A percentile compares a stretch with the other conserved stretches of the same genome.
These are phyloP conservation scores for Strobilomyces dryophilus DNA, from an alignment of 768 basidiomycete genomes.

Conservation along the genomic window DNA sequence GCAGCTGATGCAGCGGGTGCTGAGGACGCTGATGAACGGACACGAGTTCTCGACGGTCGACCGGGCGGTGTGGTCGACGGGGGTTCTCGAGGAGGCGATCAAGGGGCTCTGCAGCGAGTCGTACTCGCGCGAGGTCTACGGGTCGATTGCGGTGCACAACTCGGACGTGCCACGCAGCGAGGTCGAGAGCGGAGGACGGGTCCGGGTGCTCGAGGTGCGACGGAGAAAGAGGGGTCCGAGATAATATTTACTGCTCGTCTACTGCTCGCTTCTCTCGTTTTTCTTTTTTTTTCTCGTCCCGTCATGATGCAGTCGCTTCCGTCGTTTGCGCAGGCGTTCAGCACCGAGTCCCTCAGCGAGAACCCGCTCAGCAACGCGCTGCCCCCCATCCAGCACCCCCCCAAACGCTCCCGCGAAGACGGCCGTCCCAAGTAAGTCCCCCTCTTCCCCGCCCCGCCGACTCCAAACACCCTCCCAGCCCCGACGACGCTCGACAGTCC, in stretches of 20 bases:
- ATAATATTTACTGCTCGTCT: constrained; percentile 8
- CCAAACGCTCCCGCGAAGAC: constrained; percentile 47
- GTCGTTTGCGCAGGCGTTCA: constrained; percentile 77
- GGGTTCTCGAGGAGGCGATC: constrained; percentile 64
- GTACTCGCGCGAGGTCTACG: constrained; percentile 59
- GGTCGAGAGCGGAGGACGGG: constrained; percentile 8
- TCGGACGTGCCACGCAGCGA: constrained; percentile 25
- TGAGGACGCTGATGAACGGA: constrained; percentile 63
- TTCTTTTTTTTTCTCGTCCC: not conserved
- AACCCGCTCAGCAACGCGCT: constrained; percentile 52
- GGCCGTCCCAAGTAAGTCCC: constrained; percentile 35
- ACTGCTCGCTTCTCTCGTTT: too few relatives aligned
- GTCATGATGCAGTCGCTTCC: constrained; percentile 64
- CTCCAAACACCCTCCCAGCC: constrained; percentile 15
- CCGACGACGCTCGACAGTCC: constrained; percentile 38
- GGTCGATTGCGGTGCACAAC: constrained; percentile 51
- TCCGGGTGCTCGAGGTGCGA: constrained; percentile 51
- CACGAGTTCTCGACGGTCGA: constrained; percentile 74
- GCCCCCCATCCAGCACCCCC: constrained; percentile 55
- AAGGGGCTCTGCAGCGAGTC: constrained; percentile 68
- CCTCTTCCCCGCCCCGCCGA: not conserved
- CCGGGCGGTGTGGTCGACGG: constrained; percentile 63
- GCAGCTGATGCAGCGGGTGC: constrained; percentile 65
- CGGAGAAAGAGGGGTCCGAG: constrained; percentile 44
- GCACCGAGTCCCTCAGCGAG: constrained; percentile 48